These are phyloP conservation scores for Lichtheimia hyalospora DNA, from an alignment of 371 early-diverging fungal species.

Conservation along the genomic window DNA sequence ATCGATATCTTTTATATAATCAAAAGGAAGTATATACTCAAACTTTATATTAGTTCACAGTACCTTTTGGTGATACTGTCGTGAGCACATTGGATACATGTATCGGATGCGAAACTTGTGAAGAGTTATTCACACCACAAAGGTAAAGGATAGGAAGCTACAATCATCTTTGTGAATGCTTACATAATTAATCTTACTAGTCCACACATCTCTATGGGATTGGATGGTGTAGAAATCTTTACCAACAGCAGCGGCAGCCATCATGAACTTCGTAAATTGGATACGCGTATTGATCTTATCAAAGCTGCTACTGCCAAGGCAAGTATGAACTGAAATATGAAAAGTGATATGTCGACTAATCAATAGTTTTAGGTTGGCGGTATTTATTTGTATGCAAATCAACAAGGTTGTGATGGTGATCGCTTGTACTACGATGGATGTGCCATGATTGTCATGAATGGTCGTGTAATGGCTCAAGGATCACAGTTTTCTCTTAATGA, in stretches of 20 bases:
- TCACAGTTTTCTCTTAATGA: constrained; percentile 92
- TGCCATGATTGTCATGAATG: constrained; percentile 89
- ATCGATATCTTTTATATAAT: background rate
- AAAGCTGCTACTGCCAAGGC: constrained; percentile 88
- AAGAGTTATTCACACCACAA: constrained; percentile 93
- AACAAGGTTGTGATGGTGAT: constrained; percentile 98
- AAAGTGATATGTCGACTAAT: background rate
- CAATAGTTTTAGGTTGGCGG: constrained; percentile 69
- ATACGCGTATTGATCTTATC: constrained; percentile 85
- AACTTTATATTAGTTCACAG: constrained; percentile 32
- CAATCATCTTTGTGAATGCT: background rate
- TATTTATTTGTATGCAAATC: constrained; percentile 94
- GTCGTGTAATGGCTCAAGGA: constrained; percentile 87
- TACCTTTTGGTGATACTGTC: constrained; percentile 88
- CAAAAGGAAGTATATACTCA: no score
- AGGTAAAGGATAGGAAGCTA: constrained; percentile 43
- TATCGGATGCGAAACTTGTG: constrained; percentile 95
- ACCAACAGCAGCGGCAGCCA: constrained; percentile 92
- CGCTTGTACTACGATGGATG: constrained; percentile 97
- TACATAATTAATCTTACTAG: constrained; percentile 35
- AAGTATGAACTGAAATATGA: background rate
- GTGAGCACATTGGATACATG: constrained; percentile 79
- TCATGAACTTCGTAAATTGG: constrained; percentile 89
- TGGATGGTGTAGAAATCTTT: constrained; percentile 97
- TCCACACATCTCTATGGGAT: constrained; percentile 89